Conservation (phyloP, 495 filamentous ascomycete species). For the Daldinia bambusicola region DNA sequence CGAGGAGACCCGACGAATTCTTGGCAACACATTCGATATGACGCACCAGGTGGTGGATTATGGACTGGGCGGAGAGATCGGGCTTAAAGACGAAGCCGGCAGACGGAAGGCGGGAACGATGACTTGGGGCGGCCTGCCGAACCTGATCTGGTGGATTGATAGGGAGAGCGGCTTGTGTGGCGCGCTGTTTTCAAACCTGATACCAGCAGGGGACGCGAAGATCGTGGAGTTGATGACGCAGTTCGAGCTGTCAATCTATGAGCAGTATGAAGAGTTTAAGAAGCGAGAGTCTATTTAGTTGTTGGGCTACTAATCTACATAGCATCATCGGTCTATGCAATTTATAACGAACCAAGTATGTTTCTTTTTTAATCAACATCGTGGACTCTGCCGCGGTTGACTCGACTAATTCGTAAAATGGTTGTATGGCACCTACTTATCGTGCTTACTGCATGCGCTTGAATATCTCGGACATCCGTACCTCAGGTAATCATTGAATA, state of each 20-base stretch:
- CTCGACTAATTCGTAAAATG: not conserved
- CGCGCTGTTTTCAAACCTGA: constrained; percentile 45
- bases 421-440: not conserved
- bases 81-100: constrained; percentile 30
- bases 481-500: not conserved
- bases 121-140: constrained; percentile 52
- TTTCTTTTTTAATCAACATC: not conserved
- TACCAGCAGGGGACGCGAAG: constrained; percentile 41
- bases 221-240: constrained; percentile 36
- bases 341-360: not conserved
- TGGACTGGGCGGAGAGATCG: constrained; percentile 46
- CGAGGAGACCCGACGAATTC: constrained; percentile 32
- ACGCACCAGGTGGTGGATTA: constrained; percentile 48
- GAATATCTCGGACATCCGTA: not conserved
- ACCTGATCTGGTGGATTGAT: constrained; percentile 50
- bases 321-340: not conserved
- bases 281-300: constrained; percentile 7
- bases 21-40: constrained; percentile 33
- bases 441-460: not conserved
- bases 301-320: not conserved
- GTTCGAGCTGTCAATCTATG: constrained; percentile 50
- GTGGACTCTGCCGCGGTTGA: not conserved
- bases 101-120: constrained; percentile 46
- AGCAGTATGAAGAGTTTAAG: constrained; percentile 36
- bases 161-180: constrained; percentile 48